Percentiles rank a stretch among this genome's conserved stretches.
Evolutionary conservation across 306 rosid species (phyloP).

Genomic region (Phaseolus lunatus): DNA sequence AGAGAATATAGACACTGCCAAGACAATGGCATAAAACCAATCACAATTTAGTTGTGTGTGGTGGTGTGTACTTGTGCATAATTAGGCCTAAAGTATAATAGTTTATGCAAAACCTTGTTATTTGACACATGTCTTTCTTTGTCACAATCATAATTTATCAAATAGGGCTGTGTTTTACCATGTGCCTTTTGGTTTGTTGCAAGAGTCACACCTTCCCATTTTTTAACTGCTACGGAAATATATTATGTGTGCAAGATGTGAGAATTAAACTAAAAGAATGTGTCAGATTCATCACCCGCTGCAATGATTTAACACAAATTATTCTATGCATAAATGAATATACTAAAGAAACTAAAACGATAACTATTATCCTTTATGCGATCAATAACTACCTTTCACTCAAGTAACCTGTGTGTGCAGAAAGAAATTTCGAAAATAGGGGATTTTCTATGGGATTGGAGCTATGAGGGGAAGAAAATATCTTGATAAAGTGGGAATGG

Average conservation of each 20-base stretch:
- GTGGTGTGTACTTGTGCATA: constrained; percentile 47
- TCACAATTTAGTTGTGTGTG: constrained; percentile 55
- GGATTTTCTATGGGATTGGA: too few relatives aligned
- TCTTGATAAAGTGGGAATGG: too few relatives aligned
- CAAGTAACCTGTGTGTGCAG: too few relatives aligned
- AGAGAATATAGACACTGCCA: constrained; percentile 33
- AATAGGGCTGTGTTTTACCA: neutral
- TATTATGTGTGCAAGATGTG: constrained; percentile 7
- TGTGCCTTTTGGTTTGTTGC: constrained; percentile 39
- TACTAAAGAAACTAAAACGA: neutral
- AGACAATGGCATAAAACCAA: constrained; percentile 55
- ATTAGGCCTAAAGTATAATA: constrained; percentile 32
- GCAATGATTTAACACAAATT: neutral
- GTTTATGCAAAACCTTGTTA: constrained; percentile 14
- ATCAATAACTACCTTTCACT: too few relatives aligned
- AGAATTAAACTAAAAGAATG: constrained; percentile 4
- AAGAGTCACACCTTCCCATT: constrained; percentile 16
- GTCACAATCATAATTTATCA: constrained; percentile 27
- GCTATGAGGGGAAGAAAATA: too few relatives aligned
- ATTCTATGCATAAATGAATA: neutral
- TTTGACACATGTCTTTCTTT: constrained; percentile 43
- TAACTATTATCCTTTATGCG: neutral
- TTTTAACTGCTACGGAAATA: neutral
- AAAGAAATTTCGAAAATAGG: too few relatives aligned
- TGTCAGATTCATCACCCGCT: constrained; percentile 4